Evolutionary conservation across 768 basidiomycete genomes (phyloP).

Genomic region (Gymnopilus dilepis): DNA sequence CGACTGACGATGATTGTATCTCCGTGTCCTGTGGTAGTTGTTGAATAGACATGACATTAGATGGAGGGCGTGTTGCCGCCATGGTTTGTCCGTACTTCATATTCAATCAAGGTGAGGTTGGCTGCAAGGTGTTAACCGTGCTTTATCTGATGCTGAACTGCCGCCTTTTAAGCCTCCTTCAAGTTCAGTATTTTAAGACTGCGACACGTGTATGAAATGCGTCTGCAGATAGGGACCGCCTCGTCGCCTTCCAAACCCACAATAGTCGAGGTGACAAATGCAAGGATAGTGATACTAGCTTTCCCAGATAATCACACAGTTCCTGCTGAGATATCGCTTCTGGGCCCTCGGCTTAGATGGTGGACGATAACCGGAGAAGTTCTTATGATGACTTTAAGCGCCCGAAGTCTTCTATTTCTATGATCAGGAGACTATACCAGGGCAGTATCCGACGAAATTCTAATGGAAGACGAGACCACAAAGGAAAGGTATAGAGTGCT

Average conservation of each 20-base stretch:
- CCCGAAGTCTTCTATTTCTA: not conserved
- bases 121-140: not conserved
- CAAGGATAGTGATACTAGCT: not conserved
- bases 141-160: not conserved
- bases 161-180: not conserved
- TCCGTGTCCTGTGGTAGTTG: not conserved
- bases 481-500: no score
- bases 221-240: not conserved
- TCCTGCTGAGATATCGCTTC: no score
- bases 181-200: not conserved
- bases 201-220: not conserved
- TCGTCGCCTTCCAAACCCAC: not conserved
- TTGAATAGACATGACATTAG: not conserved
- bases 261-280: not conserved
- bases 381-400: not conserved
- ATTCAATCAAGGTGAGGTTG: not conserved
- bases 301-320: not conserved
- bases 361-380: no score
- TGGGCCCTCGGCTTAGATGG: no score
- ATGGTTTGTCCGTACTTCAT: constrained; percentile 11
- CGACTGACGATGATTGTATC: not conserved
- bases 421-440: no score
- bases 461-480: not conserved
- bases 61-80: not conserved
- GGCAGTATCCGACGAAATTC: no score